These are phyloP conservation scores for Rutidosis leptorrhynchoides DNA, from an alignment of 129 eudicot species.

Conservation along the genomic window DNA sequence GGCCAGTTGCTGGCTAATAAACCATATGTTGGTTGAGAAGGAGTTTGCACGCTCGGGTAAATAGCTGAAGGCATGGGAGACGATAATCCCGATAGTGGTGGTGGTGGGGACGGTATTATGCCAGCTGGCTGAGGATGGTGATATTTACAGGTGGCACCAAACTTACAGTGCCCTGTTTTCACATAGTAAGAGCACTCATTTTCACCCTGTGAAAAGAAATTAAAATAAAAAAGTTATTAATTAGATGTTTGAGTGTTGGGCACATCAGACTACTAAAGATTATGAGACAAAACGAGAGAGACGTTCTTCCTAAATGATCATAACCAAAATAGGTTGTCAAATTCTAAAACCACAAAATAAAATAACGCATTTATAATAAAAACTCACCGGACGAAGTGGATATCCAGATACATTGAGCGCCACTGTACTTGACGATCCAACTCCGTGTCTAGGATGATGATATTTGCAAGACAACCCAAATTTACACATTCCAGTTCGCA, in stretches of 20 bases:
- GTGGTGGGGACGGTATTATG: conserved; percentile 38
- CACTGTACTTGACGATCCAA: conserved; percentile 47
- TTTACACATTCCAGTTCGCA: conserved; percentile 86
- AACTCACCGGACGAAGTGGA: conserved; percentile 76
- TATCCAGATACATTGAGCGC: conserved; percentile 66
- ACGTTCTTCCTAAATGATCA: too few species aligned
- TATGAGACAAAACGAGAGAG: too few species aligned
- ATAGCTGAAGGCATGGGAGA: conserved; percentile 50
- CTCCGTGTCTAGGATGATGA: conserved; percentile 88
- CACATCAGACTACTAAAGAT: too few species aligned
- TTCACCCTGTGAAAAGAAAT: conserved; percentile 59
- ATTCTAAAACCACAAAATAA: neutral
- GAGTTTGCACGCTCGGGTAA: conserved; percentile 52
- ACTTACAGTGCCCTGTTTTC: conserved; percentile 90
- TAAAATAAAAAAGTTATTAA: too few species aligned
- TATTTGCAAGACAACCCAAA: conserved; percentile 86
- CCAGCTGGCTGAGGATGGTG: conserved; percentile 88
- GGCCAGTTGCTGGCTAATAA: conserved; percentile 72
- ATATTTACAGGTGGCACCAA: conserved; percentile 83
- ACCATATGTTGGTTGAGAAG: conserved; percentile 79
- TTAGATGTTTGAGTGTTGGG: too few species aligned
- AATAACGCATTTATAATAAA: neutral
- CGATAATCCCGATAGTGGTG: conserved; percentile 29
- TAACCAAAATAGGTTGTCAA: too few species aligned
- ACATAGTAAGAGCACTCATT: conserved; percentile 84